A percentile compares a stretch with the other conserved stretches of the same genome.
phyloP scores from a whole-genome alignment of 2,329 filamentous ascomycete species.

The Trichoderma simmonsii region DNA sequence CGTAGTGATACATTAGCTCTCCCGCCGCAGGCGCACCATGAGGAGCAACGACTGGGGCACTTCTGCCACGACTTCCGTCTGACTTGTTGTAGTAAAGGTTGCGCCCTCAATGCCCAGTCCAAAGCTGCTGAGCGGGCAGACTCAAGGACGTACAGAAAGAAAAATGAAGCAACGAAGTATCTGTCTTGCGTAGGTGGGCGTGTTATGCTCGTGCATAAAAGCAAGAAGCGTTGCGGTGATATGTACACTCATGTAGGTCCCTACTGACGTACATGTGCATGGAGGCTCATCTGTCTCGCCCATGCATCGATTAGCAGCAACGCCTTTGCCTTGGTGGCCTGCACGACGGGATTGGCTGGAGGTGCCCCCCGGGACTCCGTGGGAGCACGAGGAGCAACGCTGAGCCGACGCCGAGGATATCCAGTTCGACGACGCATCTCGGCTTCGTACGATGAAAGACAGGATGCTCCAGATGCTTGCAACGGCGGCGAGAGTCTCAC shows the following conservation, averaged over 20 bases:
- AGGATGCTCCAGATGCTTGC: background rate
- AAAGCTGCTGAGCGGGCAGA: background rate
- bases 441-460: background rate
- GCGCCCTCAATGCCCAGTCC: background rate
- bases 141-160: background rate
- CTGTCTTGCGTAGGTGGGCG: background rate
- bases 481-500: background rate
- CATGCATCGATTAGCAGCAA: constrained; percentile 3
- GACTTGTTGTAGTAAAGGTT: background rate
- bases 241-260: background rate
- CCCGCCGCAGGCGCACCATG: constrained; percentile 20
- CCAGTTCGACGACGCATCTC: background rate
- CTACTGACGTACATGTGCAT: constrained; percentile 17
- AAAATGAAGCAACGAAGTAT: background rate
- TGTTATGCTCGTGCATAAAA: background rate
- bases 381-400: background rate
- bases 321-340: background rate
- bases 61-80: background rate
- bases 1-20: constrained; percentile 24
- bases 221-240: background rate
- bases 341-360: constrained; percentile 9
- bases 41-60: background rate
- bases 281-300: constrained; percentile 13
- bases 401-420: background rate
- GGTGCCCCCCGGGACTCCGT: background rate